These are phyloP conservation scores for Chaetomium tenue DNA, from an alignment of 495 filamentous ascomycete species.

Conservation along the genomic window DNA sequence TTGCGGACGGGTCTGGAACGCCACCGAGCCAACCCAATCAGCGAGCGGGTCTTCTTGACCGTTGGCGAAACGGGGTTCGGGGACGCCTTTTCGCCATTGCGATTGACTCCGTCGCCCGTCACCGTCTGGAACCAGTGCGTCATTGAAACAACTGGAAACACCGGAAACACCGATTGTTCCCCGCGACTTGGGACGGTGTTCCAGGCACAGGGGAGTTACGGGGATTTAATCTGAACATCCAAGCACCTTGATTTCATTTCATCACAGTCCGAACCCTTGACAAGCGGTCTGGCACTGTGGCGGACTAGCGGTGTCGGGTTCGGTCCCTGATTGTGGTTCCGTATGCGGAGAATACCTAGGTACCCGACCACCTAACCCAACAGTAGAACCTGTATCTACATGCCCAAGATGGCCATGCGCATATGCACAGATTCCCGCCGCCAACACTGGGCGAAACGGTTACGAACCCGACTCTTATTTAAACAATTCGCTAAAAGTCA, in stretches of 20 bases:
- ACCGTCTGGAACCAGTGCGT: conserved; percentile 4
- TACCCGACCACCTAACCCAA: too few relatives aligned
- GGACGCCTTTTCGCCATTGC: conserved; percentile 10
- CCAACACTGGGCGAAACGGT: not conserved
- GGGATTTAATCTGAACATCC: not conserved
- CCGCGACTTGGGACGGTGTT: not conserved
- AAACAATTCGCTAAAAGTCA: conserved; percentile 61
- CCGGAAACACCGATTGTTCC: not conserved
- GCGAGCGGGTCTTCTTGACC: not conserved
- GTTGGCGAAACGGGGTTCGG: not conserved
- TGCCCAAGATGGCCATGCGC: not conserved
- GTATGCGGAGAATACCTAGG: too few relatives aligned
- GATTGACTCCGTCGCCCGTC: conserved; percentile 1
- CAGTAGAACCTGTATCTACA: not conserved
- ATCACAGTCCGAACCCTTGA: conserved; percentile 1
- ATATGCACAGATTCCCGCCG: conserved; percentile 1
- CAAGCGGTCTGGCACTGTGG: not conserved
- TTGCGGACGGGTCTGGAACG: conserved; percentile 4
- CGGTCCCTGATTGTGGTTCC: too few relatives aligned
- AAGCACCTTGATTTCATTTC: not conserved
- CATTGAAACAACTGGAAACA: not conserved
- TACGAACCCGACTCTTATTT: conserved; percentile 5
- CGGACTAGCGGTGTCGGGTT: not conserved
- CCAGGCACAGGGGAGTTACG: not conserved
- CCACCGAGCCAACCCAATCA: conserved; percentile 21